Conservation (phyloP, 345 rosid species). For the Cochlearia excelsa region DNA sequence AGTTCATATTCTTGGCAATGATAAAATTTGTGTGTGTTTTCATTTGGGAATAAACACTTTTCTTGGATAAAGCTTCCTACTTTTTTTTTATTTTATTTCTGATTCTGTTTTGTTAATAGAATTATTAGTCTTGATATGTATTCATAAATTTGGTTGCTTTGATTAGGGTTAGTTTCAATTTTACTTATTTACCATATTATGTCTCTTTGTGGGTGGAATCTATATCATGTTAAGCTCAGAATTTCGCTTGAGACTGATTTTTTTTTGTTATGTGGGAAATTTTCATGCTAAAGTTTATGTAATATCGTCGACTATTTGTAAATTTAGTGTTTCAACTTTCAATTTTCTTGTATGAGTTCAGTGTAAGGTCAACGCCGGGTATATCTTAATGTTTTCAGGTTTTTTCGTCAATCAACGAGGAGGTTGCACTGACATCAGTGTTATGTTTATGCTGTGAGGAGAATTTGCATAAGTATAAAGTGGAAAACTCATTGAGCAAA, state of each 20-base stretch:
- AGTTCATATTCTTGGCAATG: no score
- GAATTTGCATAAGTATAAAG: constrained; percentile 25
- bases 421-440: constrained; percentile 25
- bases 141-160: constrained; percentile 6
- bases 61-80: not conserved
- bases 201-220: constrained; percentile 3
- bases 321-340: constrained; percentile 1
- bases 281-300: not conserved
- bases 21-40: not conserved
- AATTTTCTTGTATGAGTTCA: constrained; percentile 4
- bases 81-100: constrained; percentile 6
- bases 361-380: constrained; percentile 11
- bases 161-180: constrained; percentile 9
- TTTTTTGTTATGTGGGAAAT: not conserved
- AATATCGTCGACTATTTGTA: not conserved
- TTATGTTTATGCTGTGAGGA: constrained; percentile 33
- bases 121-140: constrained; percentile 10
- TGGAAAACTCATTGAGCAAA: constrained; percentile 19
- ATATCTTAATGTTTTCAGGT: constrained; percentile 28
- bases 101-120: constrained; percentile 15
- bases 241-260: not conserved
- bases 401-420: constrained; percentile 16
- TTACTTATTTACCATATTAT: not conserved
- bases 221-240: constrained; percentile 4
- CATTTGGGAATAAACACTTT: not conserved